These are phyloP conservation scores for Silybum marianum DNA, from an alignment of 129 eudicot species.

Conservation along the genomic window DNA sequence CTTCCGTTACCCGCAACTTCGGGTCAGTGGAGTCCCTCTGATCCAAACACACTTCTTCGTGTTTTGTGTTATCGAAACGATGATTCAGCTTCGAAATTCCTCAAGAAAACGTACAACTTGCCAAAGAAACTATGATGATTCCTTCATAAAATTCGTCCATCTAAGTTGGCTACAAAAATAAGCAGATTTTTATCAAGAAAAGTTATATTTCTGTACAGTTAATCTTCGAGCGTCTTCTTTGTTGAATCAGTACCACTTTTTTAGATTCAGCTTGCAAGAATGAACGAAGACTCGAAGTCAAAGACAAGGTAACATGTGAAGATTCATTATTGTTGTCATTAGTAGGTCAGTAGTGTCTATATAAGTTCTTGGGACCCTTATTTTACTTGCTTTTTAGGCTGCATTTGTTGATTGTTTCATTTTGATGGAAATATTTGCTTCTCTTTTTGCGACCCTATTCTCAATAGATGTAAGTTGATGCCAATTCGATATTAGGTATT, in stretches of 20 bases:
- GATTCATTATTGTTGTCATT: slow-evolving; percentile 28
- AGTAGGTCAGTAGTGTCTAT: slow-evolving; percentile 35
- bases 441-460: slow-evolving; percentile 24
- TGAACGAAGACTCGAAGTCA: slow-evolving; percentile 5
- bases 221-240: slow-evolving; percentile 19
- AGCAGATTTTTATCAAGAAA: slow-evolving; percentile 3
- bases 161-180: background rate
- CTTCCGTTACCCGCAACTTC: slow-evolving; percentile 93
- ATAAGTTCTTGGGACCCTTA: slow-evolving; percentile 18
- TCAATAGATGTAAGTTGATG: slow-evolving; percentile 19
- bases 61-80: slow-evolving; percentile 93
- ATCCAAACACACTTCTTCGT: slow-evolving; percentile 86
- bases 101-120: slow-evolving; percentile 88
- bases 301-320: slow-evolving; percentile 19
- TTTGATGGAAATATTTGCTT: slow-evolving; percentile 25
- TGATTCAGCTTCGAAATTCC: slow-evolving; percentile 84
- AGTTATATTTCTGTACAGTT: slow-evolving; percentile 38
- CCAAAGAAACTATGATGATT: slow-evolving; percentile 68
- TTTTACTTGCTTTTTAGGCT: slow-evolving; percentile 19
- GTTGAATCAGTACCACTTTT: slow-evolving; percentile 15
- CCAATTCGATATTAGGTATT: slow-evolving; percentile 19
- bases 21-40: slow-evolving; percentile 88
- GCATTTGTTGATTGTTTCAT: slow-evolving; percentile 30
- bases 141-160: background rate
- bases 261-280: background rate